Evolutionary conservation across 2,329 filamentous ascomycete genomes (phyloP).

Genomic region (Bipolaris cookei): DNA sequence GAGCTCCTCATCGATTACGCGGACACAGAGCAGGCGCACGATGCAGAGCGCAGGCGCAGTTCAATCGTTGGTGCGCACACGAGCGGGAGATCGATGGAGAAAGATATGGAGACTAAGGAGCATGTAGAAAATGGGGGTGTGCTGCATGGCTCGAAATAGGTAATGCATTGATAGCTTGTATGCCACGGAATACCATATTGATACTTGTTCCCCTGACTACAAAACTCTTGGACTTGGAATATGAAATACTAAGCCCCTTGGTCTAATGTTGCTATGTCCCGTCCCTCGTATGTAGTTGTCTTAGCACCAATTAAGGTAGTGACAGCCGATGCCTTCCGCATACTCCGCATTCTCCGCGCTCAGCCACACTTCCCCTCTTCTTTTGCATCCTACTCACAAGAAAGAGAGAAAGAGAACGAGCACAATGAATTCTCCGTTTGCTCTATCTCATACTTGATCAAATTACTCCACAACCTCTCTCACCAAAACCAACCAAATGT

Average conservation of each 20-base stretch:
- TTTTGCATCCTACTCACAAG: not conserved
- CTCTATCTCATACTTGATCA: no score
- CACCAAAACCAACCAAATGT: not conserved
- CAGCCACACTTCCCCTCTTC: no score
- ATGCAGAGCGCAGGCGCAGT: conserved; percentile 40
- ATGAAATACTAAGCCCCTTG: no score
- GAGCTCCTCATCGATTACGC: conserved; percentile 62
- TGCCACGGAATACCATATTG: not conserved
- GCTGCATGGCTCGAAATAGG: not conserved
- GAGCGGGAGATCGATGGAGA: conserved; percentile 1
- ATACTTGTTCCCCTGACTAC: not conserved
- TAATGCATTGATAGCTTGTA: not conserved
- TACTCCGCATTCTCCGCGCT: no score
- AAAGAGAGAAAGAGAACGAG: not conserved
- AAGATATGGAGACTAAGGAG: conserved; percentile 9
- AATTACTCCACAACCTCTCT: no score
- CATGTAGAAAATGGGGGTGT: conserved; percentile 6
- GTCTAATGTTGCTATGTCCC: no score
- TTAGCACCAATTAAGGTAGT: no score
- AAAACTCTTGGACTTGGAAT: no score
- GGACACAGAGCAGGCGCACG: conserved; percentile 44
- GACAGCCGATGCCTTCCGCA: no score
- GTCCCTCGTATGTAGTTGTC: no score
- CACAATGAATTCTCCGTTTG: not conserved
- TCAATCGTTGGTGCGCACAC: conserved; percentile 27